A percentile compares a stretch with the other conserved stretches of the same genome.
phyloP scores from a whole-genome alignment of 768 basidiomycete genomes.

The Tricholoma bakamatsutake region DNA sequence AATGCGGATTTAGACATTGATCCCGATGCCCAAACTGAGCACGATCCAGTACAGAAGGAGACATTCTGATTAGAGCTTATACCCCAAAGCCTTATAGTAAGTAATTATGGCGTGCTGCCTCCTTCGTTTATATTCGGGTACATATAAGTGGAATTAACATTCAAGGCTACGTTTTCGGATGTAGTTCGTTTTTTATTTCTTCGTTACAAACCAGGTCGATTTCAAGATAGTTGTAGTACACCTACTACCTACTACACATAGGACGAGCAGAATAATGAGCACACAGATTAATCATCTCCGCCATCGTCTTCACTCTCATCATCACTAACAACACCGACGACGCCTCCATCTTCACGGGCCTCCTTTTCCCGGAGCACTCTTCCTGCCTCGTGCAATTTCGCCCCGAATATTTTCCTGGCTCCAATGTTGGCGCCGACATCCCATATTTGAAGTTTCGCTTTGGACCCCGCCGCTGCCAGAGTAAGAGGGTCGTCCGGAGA shows the following conservation, averaged over 20 bases:
- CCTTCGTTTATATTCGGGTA: neutral
- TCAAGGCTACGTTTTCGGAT: neutral
- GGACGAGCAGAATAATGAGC: no score
- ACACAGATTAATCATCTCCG: conserved; percentile 8
- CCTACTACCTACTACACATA: neutral
- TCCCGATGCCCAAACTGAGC: conserved; percentile 80
- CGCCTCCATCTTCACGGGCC: conserved; percentile 46
- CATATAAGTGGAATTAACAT: neutral
- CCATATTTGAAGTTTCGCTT: conserved; percentile 94
- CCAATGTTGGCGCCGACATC: conserved; percentile 83
- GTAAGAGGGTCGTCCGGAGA: conserved; percentile 95
- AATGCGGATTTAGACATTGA: conserved; percentile 68
- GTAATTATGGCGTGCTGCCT: neutral
- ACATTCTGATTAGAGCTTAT: conserved; percentile 37
- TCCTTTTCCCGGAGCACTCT: conserved; percentile 59
- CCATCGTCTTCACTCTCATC: conserved; percentile 55
- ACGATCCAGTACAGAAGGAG: conserved; percentile 64
- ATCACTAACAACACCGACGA: conserved; percentile 64
- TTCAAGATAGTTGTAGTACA: no score
- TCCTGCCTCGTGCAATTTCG: conserved; percentile 72
- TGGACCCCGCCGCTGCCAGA: conserved; percentile 89
- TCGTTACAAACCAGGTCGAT: no score
- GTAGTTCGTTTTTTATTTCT: no score
- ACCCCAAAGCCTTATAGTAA: neutral
- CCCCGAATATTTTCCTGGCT: conserved; percentile 76